A percentile compares a stretch with the other conserved stretches of the same genome.
Conservation (phyloP, 176 grass and related monocot genomes). For the Bothriochloa decipiens region DNA sequence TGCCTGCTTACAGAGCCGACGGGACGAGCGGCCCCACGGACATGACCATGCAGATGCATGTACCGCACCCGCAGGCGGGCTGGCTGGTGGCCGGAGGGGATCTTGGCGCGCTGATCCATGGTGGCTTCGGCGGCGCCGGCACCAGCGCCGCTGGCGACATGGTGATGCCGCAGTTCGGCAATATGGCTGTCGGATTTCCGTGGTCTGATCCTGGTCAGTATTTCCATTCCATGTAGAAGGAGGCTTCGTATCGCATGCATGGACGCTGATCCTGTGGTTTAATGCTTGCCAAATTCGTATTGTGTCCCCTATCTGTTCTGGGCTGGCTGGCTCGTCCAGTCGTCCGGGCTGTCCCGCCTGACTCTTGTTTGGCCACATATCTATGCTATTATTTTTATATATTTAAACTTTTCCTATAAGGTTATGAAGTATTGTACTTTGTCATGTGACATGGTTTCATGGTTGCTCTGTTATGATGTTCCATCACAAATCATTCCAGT, state of each 20-base stretch:
- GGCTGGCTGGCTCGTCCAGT: neutral
- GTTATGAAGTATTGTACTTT: neutral
- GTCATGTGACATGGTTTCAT: neutral
- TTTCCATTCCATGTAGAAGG: slow-evolving; percentile 1
- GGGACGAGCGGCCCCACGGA: neutral
- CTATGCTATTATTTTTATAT: too few species aligned
- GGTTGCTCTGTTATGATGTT: neutral
- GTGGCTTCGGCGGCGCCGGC: neutral
- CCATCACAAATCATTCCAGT: neutral
- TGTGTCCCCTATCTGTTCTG: neutral
- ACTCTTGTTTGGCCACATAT: neutral
- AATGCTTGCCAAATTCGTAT: neutral
- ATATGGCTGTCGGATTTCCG: neutral
- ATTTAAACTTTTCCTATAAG: neutral
- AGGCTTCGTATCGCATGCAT: neutral
- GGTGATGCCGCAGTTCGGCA: neutral
- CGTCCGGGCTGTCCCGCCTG: neutral
- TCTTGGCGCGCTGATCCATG: neutral
- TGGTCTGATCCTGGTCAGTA: neutral
- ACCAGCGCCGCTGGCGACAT: neutral
- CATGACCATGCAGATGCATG: neutral
- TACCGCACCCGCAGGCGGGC: neutral
- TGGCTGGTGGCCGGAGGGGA: slow-evolving; percentile 7
- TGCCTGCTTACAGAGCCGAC: neutral
- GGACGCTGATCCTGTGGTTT: neutral